phyloP scores from a whole-genome alignment of 495 filamentous ascomycete genomes.

The Aspergillus funiculosus region DNA sequence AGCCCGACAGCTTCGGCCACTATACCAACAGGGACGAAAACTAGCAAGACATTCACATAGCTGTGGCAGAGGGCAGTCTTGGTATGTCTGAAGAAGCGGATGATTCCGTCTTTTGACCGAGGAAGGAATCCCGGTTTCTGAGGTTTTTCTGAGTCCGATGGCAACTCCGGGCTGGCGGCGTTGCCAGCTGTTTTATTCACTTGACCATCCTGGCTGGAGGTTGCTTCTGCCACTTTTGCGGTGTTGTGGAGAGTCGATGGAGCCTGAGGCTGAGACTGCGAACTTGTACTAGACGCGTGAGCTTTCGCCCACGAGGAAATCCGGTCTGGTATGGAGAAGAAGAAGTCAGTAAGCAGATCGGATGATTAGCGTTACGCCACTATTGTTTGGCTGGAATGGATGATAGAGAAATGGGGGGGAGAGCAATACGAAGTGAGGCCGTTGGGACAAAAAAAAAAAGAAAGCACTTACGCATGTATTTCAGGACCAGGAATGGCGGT shows the following conservation, averaged over 20 bases:
- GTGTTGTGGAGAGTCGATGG: slow-evolving; percentile 7
- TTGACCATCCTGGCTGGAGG: slow-evolving; percentile 29
- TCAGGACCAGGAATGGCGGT: slow-evolving; percentile 21
- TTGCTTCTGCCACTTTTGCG: slow-evolving; percentile 13
- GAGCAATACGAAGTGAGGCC: neutral
- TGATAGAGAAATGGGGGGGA: slow-evolving; percentile 5
- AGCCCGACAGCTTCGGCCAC: slow-evolving; percentile 49
- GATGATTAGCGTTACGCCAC: neutral
- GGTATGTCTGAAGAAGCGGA: slow-evolving; percentile 36
- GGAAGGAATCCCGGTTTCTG: slow-evolving; percentile 25
- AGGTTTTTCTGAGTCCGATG: slow-evolving; percentile 16
- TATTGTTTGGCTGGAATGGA: neutral
- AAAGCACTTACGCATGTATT: slow-evolving; percentile 40
- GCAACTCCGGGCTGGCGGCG: slow-evolving; percentile 22
- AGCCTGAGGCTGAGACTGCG: slow-evolving; percentile 8
- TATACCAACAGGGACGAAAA: slow-evolving; percentile 79
- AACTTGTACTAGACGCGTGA: slow-evolving; percentile 34
- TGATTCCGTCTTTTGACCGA: slow-evolving; percentile 32
- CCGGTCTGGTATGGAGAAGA: slow-evolving; percentile 27
- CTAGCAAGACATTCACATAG: slow-evolving; percentile 71
- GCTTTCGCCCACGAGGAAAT: slow-evolving; percentile 48
- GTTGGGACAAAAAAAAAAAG: neutral
- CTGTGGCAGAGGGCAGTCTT: slow-evolving; percentile 46
- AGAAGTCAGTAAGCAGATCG: slow-evolving; percentile 16
- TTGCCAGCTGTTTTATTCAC: slow-evolving; percentile 27